Evolutionary conservation across 805 yeast species (phyloP), one percentile per base, ranked within the genome.

Genomic region (Schizosaccharomyces osmophilus): DNA sequence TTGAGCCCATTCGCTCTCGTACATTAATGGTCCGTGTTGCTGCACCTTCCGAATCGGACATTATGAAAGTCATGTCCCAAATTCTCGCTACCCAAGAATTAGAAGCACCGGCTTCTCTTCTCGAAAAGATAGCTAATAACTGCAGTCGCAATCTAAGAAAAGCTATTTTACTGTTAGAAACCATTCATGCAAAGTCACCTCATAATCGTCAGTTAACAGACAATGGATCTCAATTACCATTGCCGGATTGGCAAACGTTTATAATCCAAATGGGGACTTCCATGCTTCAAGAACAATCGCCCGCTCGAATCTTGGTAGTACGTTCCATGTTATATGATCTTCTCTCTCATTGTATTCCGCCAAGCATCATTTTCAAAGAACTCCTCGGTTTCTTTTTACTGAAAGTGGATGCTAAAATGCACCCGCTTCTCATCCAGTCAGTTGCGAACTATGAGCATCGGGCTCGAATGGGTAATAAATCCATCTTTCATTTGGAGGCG

Each of bases 401-500:
- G 22, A 51, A 51, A 24, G 57, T 51, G 57, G 68, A 67, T 19
- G 69, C 67, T 13, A 63, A 66, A 0, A 69, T 75, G 2, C 77
- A 78, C 55, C 63, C 70, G n/a, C 74, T 71, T 5, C 73, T 86
- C 43, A 79, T 85, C 11, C 78, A 78, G 8, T 72, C 81, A 4
- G 83, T 84, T 2, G 79, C 95, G 1, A 51, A 51, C 24, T 51
- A 51, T 24, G 98, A 93, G 69, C 96, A 93, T 67, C 78, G 98
- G 62, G 75, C 93, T 63, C 80, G 88, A 63, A 73, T 85, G 63
- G 98, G 97, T 2, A 79, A 79, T 63, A 93, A 93, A 71, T 86
- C 88, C 48, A 90, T 93, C 13, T 93, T 87, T 72, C 98, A 93
- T 72, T 73, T 93, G 62, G 98, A 93, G 73, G 98, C 97, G 1